phyloP scores from a whole-genome alignment of 371 early-diverging fungal species.

The Synchytrium microbalum region DNA sequence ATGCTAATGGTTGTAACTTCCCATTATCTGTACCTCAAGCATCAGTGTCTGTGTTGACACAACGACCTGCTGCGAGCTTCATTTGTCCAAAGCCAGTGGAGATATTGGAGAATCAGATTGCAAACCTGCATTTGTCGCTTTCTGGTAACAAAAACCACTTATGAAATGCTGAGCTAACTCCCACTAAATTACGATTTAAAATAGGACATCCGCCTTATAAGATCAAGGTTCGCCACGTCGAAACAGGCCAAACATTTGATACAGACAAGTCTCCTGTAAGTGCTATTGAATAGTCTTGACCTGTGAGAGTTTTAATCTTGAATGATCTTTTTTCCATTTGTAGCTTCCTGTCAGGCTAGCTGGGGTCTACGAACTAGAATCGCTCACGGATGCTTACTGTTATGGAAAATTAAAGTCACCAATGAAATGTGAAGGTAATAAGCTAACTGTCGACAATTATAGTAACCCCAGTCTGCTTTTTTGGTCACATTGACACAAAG shows the following conservation, averaged over 20 bases:
- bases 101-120: not conserved
- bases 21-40: not conserved
- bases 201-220: not conserved
- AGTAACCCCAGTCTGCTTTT: too few relatives aligned
- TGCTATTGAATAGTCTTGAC: too few relatives aligned
- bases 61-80: not conserved
- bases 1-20: not conserved
- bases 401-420: not conserved
- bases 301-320: too few relatives aligned
- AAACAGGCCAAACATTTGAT: not conserved
- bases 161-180: too few relatives aligned
- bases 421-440: not conserved
- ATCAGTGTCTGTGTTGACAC: not conserved
- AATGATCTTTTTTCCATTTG: too few relatives aligned
- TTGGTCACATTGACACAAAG: not conserved
- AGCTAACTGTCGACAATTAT: not conserved
- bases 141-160: too few relatives aligned
- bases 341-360: not conserved
- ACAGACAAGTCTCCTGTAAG: not conserved
- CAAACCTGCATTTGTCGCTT: not conserved
- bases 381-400: not conserved
- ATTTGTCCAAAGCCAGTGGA: not conserved
- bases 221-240: not conserved
- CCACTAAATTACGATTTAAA: too few relatives aligned
- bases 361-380: not conserved